Percentiles rank a stretch among this genome's conserved stretches.
These are phyloP conservation scores for Rhizopogon vesiculosus DNA, from an alignment of 768 basidiomycete genomes.

Conservation along the genomic window DNA sequence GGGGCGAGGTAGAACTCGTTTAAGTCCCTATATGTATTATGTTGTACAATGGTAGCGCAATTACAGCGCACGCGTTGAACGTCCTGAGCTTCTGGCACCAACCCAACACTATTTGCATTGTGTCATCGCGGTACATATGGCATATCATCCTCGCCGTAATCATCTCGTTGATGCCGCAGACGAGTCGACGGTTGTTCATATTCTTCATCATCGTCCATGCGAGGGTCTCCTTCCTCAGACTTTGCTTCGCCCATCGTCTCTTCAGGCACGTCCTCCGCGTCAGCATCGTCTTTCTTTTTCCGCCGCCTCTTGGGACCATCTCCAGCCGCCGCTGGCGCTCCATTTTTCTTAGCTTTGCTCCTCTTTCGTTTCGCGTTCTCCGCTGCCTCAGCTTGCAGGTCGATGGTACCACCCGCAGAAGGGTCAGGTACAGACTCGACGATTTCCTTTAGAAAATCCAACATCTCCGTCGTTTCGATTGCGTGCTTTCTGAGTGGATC, in stretches of 20 bases:
- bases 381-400: conserved; percentile 57
- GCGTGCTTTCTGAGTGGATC: conserved; percentile 73
- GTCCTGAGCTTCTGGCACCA: background rate
- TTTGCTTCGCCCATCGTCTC: conserved; percentile 32
- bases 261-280: conserved; percentile 28
- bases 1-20: conserved; percentile 75
- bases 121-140: conserved; percentile 37
- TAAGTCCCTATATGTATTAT: conserved; percentile 26
- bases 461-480: conserved; percentile 78
- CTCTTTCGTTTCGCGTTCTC: conserved; percentile 55
- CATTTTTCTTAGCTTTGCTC: conserved; percentile 50
- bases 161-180: conserved; percentile 37
- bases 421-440: conserved; percentile 86
- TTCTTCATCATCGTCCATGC: conserved; percentile 39
- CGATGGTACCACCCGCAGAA: conserved; percentile 74
- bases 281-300: conserved; percentile 42
- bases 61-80: background rate
- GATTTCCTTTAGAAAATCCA: conserved; percentile 93
- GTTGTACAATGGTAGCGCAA: background rate
- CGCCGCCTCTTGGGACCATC: conserved; percentile 42
- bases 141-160: conserved; percentile 30
- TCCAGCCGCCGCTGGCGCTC: conserved; percentile 27
- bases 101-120: background rate
- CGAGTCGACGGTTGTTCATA: conserved; percentile 32
- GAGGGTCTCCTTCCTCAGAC: conserved; percentile 31